Evolutionary conservation across 495 filamentous ascomycete genomes (phyloP), one percentile per base, ranked within the genome.

Genomic region (Hypoxylon trugodes): DNA sequence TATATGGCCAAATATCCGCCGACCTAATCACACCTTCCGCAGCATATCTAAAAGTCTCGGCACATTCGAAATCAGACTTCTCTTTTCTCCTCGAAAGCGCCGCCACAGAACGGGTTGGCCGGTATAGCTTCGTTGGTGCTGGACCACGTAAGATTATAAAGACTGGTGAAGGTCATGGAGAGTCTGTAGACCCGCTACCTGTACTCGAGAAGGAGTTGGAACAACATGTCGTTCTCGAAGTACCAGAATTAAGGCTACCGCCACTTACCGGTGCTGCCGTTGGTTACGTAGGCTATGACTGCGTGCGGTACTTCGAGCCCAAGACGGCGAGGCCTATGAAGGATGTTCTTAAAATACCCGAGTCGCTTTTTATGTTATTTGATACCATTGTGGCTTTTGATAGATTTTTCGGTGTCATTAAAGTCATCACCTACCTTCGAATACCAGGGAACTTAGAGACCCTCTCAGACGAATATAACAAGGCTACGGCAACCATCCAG

Each of bases 231-330:
- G 89, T 95, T 45, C 87, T 90, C 50, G 81, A 88, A 32, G 82
- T 98, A 6, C 94, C 96, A 1, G 89, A 88, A 5, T 79, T 96
- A 54, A 82, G 78, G 50, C 82, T 98, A 7, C 95, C 95, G 7
- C 88, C 91, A 25, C 76, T 97, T 72, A 92, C 89, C 0, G 96
- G 92, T 42, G 95, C 96, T 28, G 95, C 94, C 2, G 89, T 98
- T 69, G 95, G 95, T 54, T 98, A 98, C 72, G 90, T 98, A 4
- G 92, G 92, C 33, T 98, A 98, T 73, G 95, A 98, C 73, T 98
- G 95, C 75, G 90, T 98, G 60, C 87, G 87, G 71, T 98, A 98
- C 76, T 98, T 98, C 63, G 95, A 98, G 79, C 95, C 95, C 25
- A 92, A 90, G 80, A 97, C 95, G 1, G 87, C 86, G 13, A 85